Base-by-base conservation (phyloP, 2,329 filamentous ascomycete species). In the Clathrospora elynae region DNA sequence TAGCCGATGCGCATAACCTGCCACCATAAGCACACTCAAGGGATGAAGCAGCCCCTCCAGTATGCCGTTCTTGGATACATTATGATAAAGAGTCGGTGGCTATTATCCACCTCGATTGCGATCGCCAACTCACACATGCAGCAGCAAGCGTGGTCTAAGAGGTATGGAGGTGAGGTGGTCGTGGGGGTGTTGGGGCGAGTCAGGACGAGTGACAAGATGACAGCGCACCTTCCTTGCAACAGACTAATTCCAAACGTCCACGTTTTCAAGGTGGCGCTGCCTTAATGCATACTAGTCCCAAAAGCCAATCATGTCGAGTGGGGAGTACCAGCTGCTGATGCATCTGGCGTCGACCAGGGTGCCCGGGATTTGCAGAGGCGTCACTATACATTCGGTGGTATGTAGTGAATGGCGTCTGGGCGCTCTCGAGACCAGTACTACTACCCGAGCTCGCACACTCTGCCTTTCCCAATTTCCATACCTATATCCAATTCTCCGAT, bases 391-490 rank as follows among this genome's bases (percentile, higher is more conserved):
- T 42, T 54, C 51, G 43, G 58, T 62, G 64, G 61, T 66, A 65
- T 67, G 66, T 65, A 61, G 65, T 68, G 63, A 68, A 67, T 67
- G 59, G 64, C 62, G 64, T 66, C 64, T 67, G 56, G 64, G 61
- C 64, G 49, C 49, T 49, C 49, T 52, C 42, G 51, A 51, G 55
- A 39, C 45, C 55, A 62, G 56, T 67, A 64, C 60, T 66, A 67
- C 58, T 56, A 63, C 51, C 53, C 41, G 53, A 41, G 44, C 40
- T 55, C 46, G 31, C 26, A 26, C 35, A 25, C 35, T 45, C 35
- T 33, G 46, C 48, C 45, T 46, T 39, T 52, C 23, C 44, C 35
- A 49, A 59, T 46, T 49, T 36, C 44, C 47, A 29, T 49, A 44
- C 30, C 41, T 42, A 52, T 47, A 37, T 42, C 46, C 40, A 47